Evolutionary conservation across 1,284 basidiomycete genomes (phyloP).

Genomic region (Anthracocystis setariae): DNA sequence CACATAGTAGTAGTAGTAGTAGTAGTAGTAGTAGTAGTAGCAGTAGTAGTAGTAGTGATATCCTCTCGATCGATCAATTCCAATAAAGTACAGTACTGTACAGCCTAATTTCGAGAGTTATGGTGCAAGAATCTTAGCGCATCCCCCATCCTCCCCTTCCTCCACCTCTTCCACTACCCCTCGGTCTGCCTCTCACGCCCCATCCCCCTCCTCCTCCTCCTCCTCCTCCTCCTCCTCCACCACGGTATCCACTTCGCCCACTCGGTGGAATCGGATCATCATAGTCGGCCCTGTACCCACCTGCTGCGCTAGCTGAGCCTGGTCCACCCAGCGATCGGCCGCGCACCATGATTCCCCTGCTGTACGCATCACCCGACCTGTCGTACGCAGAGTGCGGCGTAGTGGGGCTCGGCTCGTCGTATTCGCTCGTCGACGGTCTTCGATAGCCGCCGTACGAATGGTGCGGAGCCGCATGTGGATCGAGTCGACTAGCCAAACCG

Average conservation of each 20-base stretch:
- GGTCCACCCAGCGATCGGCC: constrained; percentile 9
- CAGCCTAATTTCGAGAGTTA: too few species aligned
- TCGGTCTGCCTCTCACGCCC: constrained; percentile 1
- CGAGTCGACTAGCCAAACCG: constrained; percentile 15
- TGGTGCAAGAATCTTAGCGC: constrained; percentile 5
- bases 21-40: too few species aligned
- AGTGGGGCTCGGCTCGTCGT: constrained; percentile 6
- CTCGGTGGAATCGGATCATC: constrained; percentile 1
- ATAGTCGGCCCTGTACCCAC: constrained; percentile 23
- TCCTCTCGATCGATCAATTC: too few species aligned
- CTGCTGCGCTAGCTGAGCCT: constrained; percentile 8
- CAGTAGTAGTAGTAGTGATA: too few species aligned
- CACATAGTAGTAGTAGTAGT: too few species aligned
- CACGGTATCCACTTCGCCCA: constrained; percentile 11
- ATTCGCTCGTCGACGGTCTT: constrained; percentile 29
- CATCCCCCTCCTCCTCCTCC: constrained; percentile 18
- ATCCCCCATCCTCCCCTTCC: constrained; percentile 21
- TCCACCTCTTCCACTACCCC: constrained; percentile 4
- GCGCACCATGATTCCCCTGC: constrained; percentile 23
- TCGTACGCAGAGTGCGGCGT: constrained; percentile 20
- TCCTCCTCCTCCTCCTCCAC: constrained; percentile 15
- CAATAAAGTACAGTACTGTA: too few species aligned
- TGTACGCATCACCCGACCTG: constrained; percentile 25
- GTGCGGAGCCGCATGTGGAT: constrained; percentile 12
- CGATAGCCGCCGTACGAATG: constrained; percentile 18